Base-by-base conservation (phyloP, 495 filamentous ascomycete species). In the Daldinia decipiens region DNA sequence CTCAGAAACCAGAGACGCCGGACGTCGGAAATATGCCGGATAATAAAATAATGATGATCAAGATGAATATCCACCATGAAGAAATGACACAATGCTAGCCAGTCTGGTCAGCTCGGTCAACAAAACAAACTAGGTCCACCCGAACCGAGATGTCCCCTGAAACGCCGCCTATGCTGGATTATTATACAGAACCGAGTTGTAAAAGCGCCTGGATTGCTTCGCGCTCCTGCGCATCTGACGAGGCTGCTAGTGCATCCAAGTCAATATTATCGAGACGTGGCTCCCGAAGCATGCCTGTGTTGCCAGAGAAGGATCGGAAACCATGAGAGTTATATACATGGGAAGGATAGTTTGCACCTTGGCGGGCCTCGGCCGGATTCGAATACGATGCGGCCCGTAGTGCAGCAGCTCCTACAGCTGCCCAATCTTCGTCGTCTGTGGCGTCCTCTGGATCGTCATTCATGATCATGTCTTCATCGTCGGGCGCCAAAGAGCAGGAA, bases 371-470 rank as follows among this genome's bases (percentile, higher is more conserved):
- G 5, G 66, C 73, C 54, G 71, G 76, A 58, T 62, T 78, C 13
- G 81, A 79, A 72, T 90, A 85, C 45, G 90, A 93, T 13, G 86
- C 87, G 45, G 91, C 90, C 58, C 95, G 89, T 65, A 97, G 85
- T 51, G 93, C 90, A 21, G 89, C 93, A 21, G 94, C 92, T 29
- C 94, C 95, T 52, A 97, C 93, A 62, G 90, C 88, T 21, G 93
- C 93, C 94, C 94, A 97, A 81, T 99, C 95, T 78, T 99, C 95
- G 70, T 97, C 93, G 79, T 99, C 95, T n/a, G 95, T 98, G 58
- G 89, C 85, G 76, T 96, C 93, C 71, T 91, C 90, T 61, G 92
- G 88, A 75, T 91, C 87, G 72, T 87, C 84, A 68, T 80, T 80
- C 84, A 86, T 84, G 72, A 84, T 83, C 73, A 91, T 85, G 32